Evolutionary conservation across 352 stramenopile genomes (phyloP), one percentile per base, ranked within the genome.

Genomic region (Pythium graminicola): DNA sequence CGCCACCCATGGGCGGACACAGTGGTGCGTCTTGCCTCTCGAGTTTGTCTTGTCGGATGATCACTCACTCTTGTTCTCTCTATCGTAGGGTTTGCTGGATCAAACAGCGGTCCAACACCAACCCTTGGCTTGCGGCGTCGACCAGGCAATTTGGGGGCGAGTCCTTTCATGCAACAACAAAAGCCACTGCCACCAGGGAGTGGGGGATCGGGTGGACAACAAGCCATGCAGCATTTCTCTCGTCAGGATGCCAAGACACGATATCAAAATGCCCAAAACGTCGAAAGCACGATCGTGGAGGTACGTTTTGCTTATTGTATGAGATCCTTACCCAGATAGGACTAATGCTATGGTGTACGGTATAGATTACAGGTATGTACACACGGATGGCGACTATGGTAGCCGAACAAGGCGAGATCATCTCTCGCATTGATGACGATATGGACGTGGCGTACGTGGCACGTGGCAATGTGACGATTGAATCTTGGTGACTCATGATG

Each of bases 371-470:
- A 23, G 76, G 79, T 19, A 93, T 93, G 82, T 93, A 90, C 66
- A 89, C 76, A 11, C 73, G 79, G 11, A 93, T 93, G 82, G 79
- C 82, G 26, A 86, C 70, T 2, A 86, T 93, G 76, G 75, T 93
- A 4, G 70, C 77, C 5, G 73, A 89, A 43, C 81, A 93, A 61
- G 79, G 80, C 19, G 77, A 93, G 49, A 75, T 90, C 39, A 83
- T 93, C 33, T 73, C 70, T 17, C 79, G 82, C 11, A 93, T 93
- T 49, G 82, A 93, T 50, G 82, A 93, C 56, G 73, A 93, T 63
- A 90, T 93, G 76, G 69, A 87, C 39, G 73, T 89, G n/a, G 82
- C 82, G 79, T 90, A 86, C 68, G 79, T 81, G n/a, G n/a, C n/a
- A n/a, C n/a, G n/a, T n/a, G n/a, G n/a, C n/a, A n/a, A n/a, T n/a